A percentile compares a stretch with the other conserved stretches of the same genome.
Evolutionary conservation across 2,329 filamentous ascomycete species (phyloP).

Genomic region (Calonectria fujianensis): DNA sequence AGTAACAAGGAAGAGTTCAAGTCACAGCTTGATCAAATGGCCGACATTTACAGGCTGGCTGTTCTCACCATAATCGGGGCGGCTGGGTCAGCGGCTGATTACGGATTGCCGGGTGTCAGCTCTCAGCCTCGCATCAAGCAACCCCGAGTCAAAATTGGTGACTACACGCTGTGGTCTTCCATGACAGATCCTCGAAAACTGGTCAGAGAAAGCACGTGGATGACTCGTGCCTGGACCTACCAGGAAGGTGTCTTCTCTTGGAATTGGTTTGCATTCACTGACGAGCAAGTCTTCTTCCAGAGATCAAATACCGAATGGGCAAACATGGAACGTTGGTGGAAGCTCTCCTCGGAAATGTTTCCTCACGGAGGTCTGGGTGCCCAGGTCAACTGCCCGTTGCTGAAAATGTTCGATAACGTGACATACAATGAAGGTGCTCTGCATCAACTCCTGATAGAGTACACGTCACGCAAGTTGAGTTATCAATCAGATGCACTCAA

Average conservation of each 20-base stretch:
- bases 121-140: constrained; percentile 31
- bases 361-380: constrained; percentile 34
- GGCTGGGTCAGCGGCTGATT: constrained; percentile 37
- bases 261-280: constrained; percentile 41
- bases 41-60: constrained; percentile 41
- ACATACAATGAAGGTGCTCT: constrained; percentile 32
- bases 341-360: constrained; percentile 38
- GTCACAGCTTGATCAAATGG: constrained; percentile 38
- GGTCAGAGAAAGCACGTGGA: constrained; percentile 33
- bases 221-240: constrained; percentile 40
- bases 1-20: constrained; percentile 34
- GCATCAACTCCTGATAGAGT: constrained; percentile 10
- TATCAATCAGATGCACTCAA: constrained; percentile 39
- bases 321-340: constrained; percentile 37
- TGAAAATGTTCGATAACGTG: constrained; percentile 36
- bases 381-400: constrained; percentile 25
- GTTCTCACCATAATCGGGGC: constrained; percentile 33
- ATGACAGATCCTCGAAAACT: constrained; percentile 33
- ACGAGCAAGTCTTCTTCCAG: constrained; percentile 43
- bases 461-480: constrained; percentile 28
- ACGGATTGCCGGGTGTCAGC: constrained; percentile 37
- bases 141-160: constrained; percentile 31
- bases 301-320: constrained; percentile 36
- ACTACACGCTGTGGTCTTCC: constrained; percentile 40
- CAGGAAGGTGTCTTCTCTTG: constrained; percentile 37